Conservation (phyloP, 2,329 filamentous ascomycete genomes). For the Rhytidhysteron rufulum region DNA sequence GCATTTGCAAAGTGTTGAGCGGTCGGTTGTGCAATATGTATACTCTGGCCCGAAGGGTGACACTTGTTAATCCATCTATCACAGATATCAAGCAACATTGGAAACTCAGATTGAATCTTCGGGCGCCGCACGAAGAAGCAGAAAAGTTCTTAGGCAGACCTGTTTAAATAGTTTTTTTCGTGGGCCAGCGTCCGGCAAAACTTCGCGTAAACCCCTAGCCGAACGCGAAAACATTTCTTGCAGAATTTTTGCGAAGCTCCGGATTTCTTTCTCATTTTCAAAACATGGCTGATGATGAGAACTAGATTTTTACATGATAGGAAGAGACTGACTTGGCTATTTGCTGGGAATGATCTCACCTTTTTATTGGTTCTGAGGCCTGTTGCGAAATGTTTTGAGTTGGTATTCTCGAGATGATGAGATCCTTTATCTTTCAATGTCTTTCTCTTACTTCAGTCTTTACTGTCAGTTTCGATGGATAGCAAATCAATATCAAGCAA, state of each 20-base stretch:
- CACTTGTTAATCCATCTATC: slow-evolving; percentile 55
- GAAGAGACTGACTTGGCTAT: slow-evolving; percentile 36
- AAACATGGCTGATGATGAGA: slow-evolving; percentile 39
- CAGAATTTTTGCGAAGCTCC: too few species aligned
- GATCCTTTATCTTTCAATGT: too few species aligned
- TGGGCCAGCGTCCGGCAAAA: too few species aligned
- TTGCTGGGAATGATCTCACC: slow-evolving; percentile 33
- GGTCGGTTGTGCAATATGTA: slow-evolving; percentile 66
- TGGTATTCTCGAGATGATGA: too few species aligned
- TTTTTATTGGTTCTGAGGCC: slow-evolving; percentile 32
- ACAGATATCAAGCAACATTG: slow-evolving; percentile 70
- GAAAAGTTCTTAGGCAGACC: slow-evolving; percentile 35
- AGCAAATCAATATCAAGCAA: too few species aligned
- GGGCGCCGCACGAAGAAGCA: slow-evolving; percentile 75
- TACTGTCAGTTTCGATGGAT: too few species aligned
- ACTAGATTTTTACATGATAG: slow-evolving; percentile 30
- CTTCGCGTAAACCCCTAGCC: too few species aligned
- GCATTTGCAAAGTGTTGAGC: slow-evolving; percentile 38
- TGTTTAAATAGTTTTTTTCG: slow-evolving; percentile 14
- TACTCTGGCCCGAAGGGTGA: slow-evolving; percentile 71
- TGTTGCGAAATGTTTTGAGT: slow-evolving; percentile 11
- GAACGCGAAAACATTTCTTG: too few species aligned
- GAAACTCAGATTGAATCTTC: slow-evolving; percentile 67
- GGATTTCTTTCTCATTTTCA: slow-evolving; percentile 14
- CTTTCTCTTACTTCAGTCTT: too few species aligned